These are phyloP conservation scores for Adansonia digitata DNA, from an alignment of 345 rosid species.

Conservation along the genomic window DNA sequence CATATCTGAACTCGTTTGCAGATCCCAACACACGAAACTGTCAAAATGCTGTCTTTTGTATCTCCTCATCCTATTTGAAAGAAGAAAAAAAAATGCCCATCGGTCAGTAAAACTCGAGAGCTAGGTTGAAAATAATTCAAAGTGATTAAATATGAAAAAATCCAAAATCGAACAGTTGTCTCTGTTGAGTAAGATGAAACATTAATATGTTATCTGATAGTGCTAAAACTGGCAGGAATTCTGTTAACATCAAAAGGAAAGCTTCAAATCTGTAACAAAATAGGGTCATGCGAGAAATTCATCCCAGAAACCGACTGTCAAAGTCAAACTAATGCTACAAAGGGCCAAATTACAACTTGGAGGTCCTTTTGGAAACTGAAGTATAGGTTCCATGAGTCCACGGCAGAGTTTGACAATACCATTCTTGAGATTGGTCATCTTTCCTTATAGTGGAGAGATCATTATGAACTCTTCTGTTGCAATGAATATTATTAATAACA, in stretches of 20 bases:
- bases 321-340: neutral
- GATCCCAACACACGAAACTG: conserved; percentile 64
- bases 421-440: neutral
- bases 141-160: neutral
- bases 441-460: neutral
- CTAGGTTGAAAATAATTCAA: conserved; percentile 7
- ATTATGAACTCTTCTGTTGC: neutral
- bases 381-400: neutral
- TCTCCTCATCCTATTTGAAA: conserved; percentile 73
- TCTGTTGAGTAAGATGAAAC: neutral
- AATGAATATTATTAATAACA: neutral
- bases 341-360: neutral
- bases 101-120: conserved; percentile 11
- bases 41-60: conserved; percentile 76
- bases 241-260: neutral
- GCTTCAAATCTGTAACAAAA: neutral
- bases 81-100: neutral
- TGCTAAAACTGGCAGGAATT: neutral
- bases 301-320: neutral
- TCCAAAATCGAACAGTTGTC: neutral
- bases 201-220: neutral
- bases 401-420: neutral
- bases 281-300: neutral
- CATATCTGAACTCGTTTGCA: conserved; percentile 83
- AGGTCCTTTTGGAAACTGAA: neutral